Evolutionary conservation across 345 rosid genomes (phyloP).

Genomic region (Anacardium occidentale): DNA sequence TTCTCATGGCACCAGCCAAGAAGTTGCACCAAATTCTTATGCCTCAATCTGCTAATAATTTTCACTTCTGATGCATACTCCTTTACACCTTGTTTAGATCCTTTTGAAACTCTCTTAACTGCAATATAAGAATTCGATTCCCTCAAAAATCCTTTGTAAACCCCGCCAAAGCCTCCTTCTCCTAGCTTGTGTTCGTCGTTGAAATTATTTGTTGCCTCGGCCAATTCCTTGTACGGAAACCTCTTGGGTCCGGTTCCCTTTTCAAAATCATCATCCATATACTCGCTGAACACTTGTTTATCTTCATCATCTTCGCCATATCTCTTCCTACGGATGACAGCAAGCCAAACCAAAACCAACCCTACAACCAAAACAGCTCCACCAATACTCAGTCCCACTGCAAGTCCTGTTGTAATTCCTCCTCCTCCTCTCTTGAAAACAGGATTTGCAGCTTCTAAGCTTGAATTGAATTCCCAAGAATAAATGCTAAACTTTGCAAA

Average conservation of each 20-base stretch:
- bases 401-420: not conserved
- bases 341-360: conserved; percentile 3
- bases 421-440: not conserved
- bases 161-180: conserved; percentile 28
- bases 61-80: conserved; percentile 29
- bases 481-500: conserved; percentile 15
- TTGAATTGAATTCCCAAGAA: conserved; percentile 25
- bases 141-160: conserved; percentile 25
- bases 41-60: conserved; percentile 33
- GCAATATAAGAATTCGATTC: conserved; percentile 16
- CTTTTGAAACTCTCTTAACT: conserved; percentile 23
- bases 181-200: conserved; percentile 24
- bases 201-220: conserved; percentile 21
- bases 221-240: conserved; percentile 23
- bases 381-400: conserved; percentile 5
- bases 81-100: conserved; percentile 29
- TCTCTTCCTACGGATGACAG: not conserved
- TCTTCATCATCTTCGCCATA: not conserved
- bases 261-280: conserved; percentile 21
- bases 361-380: conserved; percentile 2
- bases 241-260: conserved; percentile 20
- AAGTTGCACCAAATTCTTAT: conserved; percentile 31
- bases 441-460: not conserved
- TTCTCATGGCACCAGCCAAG: conserved; percentile 32
- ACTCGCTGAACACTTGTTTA: not conserved